Percentiles rank a stretch among this genome's conserved stretches.
phyloP scores from a whole-genome alignment of 2,329 filamentous ascomycete genomes.

The Cladophialophora chaetospira region DNA sequence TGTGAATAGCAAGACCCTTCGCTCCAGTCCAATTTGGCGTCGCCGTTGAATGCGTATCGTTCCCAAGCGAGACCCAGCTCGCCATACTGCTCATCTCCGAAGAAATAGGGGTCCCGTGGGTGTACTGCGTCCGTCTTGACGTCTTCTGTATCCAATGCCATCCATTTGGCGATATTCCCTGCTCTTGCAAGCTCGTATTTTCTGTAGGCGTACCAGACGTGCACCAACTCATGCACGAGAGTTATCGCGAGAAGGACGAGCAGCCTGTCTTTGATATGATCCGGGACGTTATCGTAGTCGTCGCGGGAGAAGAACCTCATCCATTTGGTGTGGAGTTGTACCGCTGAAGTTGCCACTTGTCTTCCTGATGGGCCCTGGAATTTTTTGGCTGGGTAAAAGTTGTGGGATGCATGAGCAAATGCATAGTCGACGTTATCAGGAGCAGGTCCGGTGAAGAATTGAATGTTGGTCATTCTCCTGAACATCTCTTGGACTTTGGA shows the following conservation, averaged over 20 bases:
- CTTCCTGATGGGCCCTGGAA: too few species aligned
- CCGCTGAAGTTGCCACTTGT: background rate
- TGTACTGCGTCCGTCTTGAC: too few species aligned
- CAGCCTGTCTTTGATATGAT: background rate
- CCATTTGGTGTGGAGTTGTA: background rate
- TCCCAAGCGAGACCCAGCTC: background rate
- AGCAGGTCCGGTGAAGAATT: background rate
- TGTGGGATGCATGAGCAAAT: background rate
- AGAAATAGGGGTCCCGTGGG: background rate
- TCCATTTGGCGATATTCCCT: background rate
- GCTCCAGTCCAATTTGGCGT: background rate
- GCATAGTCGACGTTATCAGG: background rate
- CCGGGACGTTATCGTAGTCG: background rate
- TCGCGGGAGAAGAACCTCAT: background rate
- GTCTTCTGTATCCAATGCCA: too few species aligned
- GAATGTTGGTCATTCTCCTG: background rate
- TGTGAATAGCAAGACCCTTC: too few species aligned
- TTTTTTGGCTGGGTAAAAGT: background rate
- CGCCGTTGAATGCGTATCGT: background rate
- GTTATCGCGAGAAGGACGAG: background rate
- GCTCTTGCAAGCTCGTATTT: background rate
- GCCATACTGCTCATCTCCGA: background rate
- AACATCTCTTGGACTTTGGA: background rate
- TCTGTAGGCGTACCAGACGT: background rate
- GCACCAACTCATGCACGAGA: background rate